A percentile compares a stretch with the other conserved stretches of the same genome.
phyloP scores from a whole-genome alignment of 306 rosid genomes.

The Bauhinia variegata region DNA sequence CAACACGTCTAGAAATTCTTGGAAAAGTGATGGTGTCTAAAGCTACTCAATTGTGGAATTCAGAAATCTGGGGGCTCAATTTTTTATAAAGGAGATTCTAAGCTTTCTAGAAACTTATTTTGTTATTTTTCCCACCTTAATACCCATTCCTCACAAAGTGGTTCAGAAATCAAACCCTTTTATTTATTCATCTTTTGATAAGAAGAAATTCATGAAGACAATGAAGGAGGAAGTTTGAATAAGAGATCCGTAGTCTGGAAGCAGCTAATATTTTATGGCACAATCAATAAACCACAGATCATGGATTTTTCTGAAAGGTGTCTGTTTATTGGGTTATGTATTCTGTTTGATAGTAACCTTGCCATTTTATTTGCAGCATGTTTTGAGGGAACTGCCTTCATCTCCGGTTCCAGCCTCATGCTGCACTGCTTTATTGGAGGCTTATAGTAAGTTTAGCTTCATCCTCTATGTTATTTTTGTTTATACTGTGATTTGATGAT shows the following conservation, averaged over 20 bases:
- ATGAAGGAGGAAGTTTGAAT: background rate
- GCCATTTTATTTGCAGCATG: conserved; percentile 71
- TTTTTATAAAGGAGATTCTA: conserved; percentile 3
- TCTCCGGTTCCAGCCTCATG: conserved; percentile 99
- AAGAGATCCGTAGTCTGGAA: conserved; percentile 14
- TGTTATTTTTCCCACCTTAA: no score
- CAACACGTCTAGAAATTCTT: background rate
- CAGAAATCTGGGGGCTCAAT: conserved; percentile 2
- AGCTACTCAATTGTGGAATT: conserved; percentile 5
- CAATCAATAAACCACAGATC: background rate
- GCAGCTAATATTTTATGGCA: conserved; percentile 5
- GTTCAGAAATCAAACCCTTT: no score
- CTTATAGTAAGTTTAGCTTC: conserved; percentile 75
- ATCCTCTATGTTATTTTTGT: conserved; percentile 20
- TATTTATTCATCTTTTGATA: no score
- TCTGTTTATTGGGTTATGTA: conserved; percentile 25
- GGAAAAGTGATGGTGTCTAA: background rate
- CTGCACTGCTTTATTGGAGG: conserved; percentile 96
- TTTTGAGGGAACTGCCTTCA: conserved; percentile 93
- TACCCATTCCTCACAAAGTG: no score
- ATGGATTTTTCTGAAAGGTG: conserved; percentile 13
- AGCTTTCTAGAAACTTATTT: background rate
- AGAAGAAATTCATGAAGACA: no score
- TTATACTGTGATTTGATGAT: conserved; percentile 11
- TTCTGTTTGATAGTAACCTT: conserved; percentile 12